Evolutionary conservation across 352 stramenopile species (phyloP).

Genomic region (Discostella stelligera): DNA sequence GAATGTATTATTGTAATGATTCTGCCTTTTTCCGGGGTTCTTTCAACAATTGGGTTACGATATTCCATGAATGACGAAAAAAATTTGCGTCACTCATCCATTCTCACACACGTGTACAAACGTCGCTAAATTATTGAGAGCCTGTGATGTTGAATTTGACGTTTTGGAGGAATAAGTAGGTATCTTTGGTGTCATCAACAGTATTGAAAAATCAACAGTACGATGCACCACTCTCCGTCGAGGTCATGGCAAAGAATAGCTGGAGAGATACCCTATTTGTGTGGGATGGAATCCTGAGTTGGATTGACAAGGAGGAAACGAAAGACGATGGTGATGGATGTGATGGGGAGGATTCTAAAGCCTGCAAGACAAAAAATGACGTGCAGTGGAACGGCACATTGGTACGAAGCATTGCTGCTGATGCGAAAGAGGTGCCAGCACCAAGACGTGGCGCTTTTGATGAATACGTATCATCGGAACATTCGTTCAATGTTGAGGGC

Average conservation of each 20-base stretch:
- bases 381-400: slow-evolving; percentile 57
- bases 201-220: too few relatives aligned
- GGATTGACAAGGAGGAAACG: slow-evolving; percentile 13
- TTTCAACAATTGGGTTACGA: too few relatives aligned
- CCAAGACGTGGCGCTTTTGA: slow-evolving; percentile 51
- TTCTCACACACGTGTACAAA: too few relatives aligned
- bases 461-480: slow-evolving; percentile 48
- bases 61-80: too few relatives aligned
- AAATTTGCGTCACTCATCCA: too few relatives aligned
- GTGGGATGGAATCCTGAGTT: slow-evolving; percentile 61
- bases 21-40: background rate
- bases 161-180: too few relatives aligned
- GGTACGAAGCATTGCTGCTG: slow-evolving; percentile 37
- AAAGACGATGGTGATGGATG: background rate
- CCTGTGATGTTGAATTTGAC: too few relatives aligned
- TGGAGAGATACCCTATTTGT: slow-evolving; percentile 58
- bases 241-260: slow-evolving; percentile 33
- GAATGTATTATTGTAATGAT: background rate
- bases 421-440: slow-evolving; percentile 49
- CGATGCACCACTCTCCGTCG: background rate
- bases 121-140: too few relatives aligned
- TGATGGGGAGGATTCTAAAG: background rate
- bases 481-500: slow-evolving; percentile 48
- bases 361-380: slow-evolving; percentile 1
- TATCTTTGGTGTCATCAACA: background rate